Percentiles rank a stretch among this genome's conserved stretches.
phyloP scores from a whole-genome alignment of 495 filamentous ascomycete species.

The Penicillium bovifimosum region DNA sequence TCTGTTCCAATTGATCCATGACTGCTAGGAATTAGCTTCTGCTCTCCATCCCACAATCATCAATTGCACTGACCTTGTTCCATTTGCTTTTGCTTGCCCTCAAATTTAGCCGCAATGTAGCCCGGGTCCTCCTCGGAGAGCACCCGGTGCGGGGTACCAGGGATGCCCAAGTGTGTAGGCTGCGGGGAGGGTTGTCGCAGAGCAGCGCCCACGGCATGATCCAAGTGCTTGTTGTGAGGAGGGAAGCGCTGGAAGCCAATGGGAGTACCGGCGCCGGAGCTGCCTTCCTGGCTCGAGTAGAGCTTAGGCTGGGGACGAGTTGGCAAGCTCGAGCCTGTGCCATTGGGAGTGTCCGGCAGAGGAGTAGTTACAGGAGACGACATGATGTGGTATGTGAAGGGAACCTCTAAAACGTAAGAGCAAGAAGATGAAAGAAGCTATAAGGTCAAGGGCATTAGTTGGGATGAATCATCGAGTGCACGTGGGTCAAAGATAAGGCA shows the following conservation, averaged over 20 bases:
- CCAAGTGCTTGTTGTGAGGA: constrained; percentile 56
- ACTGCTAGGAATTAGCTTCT: constrained; percentile 37
- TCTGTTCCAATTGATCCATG: constrained; percentile 68
- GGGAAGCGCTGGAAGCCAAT: constrained; percentile 45
- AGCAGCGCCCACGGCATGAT: constrained; percentile 53
- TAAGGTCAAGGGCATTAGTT: constrained; percentile 9
- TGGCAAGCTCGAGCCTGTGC: constrained; percentile 21
- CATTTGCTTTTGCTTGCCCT: constrained; percentile 93
- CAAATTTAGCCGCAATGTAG: constrained; percentile 91
- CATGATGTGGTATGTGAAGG: constrained; percentile 21
- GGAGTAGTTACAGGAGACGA: constrained; percentile 35
- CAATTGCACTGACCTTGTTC: constrained; percentile 58
- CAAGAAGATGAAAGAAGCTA: constrained; percentile 16
- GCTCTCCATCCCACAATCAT: neutral
- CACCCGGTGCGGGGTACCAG: constrained; percentile 55
- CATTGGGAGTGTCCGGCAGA: constrained; percentile 30
- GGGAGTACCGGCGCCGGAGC: constrained; percentile 41
- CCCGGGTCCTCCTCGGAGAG: constrained; percentile 88
- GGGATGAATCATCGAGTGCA: constrained; percentile 3
- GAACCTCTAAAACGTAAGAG: constrained; percentile 12
- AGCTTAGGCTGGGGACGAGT: constrained; percentile 33
- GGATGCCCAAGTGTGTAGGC: constrained; percentile 82
- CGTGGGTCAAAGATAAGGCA: constrained; percentile 3
- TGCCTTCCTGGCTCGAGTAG: constrained; percentile 31
- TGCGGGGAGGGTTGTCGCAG: constrained; percentile 77